phyloP scores from a whole-genome alignment of 495 filamentous ascomycete genomes.

The Umbilicaria muhlenbergii region DNA sequence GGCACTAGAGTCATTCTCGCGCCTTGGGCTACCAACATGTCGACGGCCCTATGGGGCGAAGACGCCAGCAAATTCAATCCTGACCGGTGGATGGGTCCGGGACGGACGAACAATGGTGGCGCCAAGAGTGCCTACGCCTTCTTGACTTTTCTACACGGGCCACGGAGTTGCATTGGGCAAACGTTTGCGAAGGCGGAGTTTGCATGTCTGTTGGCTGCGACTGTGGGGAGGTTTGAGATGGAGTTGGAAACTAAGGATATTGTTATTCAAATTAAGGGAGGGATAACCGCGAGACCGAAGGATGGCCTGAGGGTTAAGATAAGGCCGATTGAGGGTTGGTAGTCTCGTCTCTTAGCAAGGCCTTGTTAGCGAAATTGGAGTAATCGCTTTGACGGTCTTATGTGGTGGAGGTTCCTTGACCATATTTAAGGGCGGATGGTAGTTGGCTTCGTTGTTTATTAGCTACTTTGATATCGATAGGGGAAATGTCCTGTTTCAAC shows the following conservation, averaged over 20 bases:
- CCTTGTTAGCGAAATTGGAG: too few relatives aligned
- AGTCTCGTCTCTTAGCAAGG: not conserved
- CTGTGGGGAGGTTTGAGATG: conserved; percentile 57
- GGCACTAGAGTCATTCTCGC: conserved; percentile 34
- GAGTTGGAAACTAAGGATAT: conserved; percentile 41
- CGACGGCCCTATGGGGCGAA: conserved; percentile 60
- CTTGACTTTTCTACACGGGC: conserved; percentile 73
- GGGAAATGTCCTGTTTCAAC: too few relatives aligned
- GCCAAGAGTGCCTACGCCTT: conserved; percentile 55
- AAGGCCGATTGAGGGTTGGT: conserved; percentile 50
- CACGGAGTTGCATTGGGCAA: conserved; percentile 66
- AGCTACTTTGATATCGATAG: too few relatives aligned
- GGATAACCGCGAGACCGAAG: conserved; percentile 45
- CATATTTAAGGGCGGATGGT: too few relatives aligned
- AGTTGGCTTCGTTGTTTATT: too few relatives aligned
- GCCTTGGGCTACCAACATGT: conserved; percentile 52
- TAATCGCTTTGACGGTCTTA: too few relatives aligned
- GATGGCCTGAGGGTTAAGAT: conserved; percentile 50
- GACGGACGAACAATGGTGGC: conserved; percentile 31
- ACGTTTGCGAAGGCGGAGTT: conserved; percentile 75
- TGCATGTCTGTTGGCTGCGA: conserved; percentile 59
- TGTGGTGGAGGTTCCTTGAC: too few relatives aligned
- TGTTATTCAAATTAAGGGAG: conserved; percentile 40
- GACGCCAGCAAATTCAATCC: conserved; percentile 72
- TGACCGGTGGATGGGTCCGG: conserved; percentile 55